These are phyloP conservation scores for Syzygium aromaticum DNA, from an alignment of 345 rosid species.

Conservation along the genomic window DNA sequence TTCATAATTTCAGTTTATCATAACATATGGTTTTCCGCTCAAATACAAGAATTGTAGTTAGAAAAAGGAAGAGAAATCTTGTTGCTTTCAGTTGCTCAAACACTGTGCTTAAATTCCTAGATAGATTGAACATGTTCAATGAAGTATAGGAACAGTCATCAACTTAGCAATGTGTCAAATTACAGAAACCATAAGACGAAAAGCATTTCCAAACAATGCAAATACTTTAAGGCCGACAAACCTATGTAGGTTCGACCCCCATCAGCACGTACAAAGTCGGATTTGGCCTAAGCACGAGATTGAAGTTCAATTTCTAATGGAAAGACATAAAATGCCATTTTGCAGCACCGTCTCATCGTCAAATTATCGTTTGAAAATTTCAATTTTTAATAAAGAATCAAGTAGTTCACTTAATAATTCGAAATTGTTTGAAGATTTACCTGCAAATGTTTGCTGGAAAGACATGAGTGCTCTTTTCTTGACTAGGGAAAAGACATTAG, in stretches of 20 bases:
- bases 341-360: background rate
- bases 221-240: background rate
- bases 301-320: background rate
- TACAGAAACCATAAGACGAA: background rate
- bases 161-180: background rate
- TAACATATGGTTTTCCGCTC: background rate
- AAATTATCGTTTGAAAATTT: background rate
- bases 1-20: background rate
- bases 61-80: background rate
- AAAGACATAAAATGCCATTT: background rate
- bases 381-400: background rate
- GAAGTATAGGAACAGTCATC: background rate
- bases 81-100: background rate
- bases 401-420: background rate
- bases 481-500: background rate
- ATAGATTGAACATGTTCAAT: background rate
- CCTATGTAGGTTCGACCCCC: background rate
- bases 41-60: background rate
- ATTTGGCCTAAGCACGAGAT: background rate
- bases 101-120: background rate
- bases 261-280: background rate
- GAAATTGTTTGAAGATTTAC: background rate
- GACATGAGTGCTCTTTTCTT: background rate
- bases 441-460: background rate
- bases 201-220: background rate